A percentile compares a stretch with the other conserved stretches of the same genome.
Evolutionary conservation across 192 early-diverging fungal species (phyloP).

Genomic region (Pilaira anomala): DNA sequence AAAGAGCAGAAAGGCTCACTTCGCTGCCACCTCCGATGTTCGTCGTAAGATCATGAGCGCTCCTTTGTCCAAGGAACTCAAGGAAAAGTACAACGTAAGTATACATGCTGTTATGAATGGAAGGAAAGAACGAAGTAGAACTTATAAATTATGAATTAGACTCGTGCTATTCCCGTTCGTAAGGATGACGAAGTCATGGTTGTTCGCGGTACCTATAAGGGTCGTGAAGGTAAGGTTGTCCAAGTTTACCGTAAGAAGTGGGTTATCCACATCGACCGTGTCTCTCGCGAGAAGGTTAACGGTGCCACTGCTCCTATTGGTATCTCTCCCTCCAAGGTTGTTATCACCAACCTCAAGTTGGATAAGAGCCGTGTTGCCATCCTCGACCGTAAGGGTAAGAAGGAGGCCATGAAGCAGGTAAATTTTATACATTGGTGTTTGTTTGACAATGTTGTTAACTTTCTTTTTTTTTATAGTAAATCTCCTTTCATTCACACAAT

Average conservation of each 20-base stretch:
- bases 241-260: constrained; percentile 98
- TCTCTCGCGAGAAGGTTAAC: constrained; percentile 96
- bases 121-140: background rate
- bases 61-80: constrained; percentile 96
- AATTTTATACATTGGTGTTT: constrained; percentile 11
- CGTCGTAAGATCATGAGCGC: constrained; percentile 97
- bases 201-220: constrained; percentile 94
- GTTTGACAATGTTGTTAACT: no score
- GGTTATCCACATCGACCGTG: constrained; percentile 92
- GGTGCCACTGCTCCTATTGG: constrained; percentile 86
- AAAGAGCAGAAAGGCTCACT: constrained; percentile 98
- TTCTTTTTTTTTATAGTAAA: constrained; percentile 10
- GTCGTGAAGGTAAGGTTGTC: constrained; percentile 94
- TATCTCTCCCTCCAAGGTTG: constrained; percentile 98
- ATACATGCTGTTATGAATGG: constrained; percentile 2
- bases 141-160: constrained; percentile 38
- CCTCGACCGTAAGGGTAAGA: constrained; percentile 83
- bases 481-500: background rate
- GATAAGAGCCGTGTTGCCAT: constrained; percentile 94
- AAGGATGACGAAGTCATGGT: constrained; percentile 97
- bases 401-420: constrained; percentile 35
- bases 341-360: constrained; percentile 91
- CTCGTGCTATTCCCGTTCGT: constrained; percentile 93
- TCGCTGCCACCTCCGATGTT: constrained; percentile 91
- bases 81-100: constrained; percentile 90